Percentiles rank a stretch among this genome's conserved stretches.
These are phyloP conservation scores for Clavispora santaluciae DNA, from an alignment of 805 yeast genomes.

Conservation along the genomic window DNA sequence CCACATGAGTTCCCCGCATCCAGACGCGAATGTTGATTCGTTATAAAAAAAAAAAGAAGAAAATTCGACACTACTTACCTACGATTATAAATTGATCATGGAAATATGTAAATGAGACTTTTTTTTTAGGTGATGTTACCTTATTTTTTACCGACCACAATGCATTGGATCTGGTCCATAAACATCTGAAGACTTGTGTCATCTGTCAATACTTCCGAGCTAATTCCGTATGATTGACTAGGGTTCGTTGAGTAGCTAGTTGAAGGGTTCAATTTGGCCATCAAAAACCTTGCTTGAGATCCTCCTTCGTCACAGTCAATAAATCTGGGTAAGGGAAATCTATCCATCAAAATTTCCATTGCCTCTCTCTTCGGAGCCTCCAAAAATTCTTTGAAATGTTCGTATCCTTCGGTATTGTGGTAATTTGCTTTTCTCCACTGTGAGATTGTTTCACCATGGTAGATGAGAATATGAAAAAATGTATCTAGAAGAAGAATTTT, in stretches of 20 bases:
- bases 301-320: slow-evolving; percentile 75
- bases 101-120: too few relatives aligned
- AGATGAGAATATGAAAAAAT: slow-evolving; percentile 63
- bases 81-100: too few relatives aligned
- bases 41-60: too few relatives aligned
- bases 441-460: slow-evolving; percentile 62
- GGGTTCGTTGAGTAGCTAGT: slow-evolving; percentile 46
- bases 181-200: slow-evolving; percentile 54
- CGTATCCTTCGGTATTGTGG: slow-evolving; percentile 58
- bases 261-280: slow-evolving; percentile 66
- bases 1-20: too few relatives aligned
- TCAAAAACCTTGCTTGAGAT: slow-evolving; percentile 66
- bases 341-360: slow-evolving; percentile 55
- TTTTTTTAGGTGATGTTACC: not conserved
- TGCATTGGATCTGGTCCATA: slow-evolving; percentile 48
- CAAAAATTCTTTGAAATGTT: slow-evolving; percentile 53
- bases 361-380: slow-evolving; percentile 64
- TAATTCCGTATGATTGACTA: slow-evolving; percentile 25
- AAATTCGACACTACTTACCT: too few relatives aligned
- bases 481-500: slow-evolving; percentile 59
- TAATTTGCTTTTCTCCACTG: slow-evolving; percentile 63
- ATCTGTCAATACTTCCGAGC: slow-evolving; percentile 47
- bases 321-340: slow-evolving; percentile 69
- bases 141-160: slow-evolving; percentile 19
- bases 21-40: too few relatives aligned